Conservation (phyloP, 75 land plant species). For the Picea glauca region DNA sequence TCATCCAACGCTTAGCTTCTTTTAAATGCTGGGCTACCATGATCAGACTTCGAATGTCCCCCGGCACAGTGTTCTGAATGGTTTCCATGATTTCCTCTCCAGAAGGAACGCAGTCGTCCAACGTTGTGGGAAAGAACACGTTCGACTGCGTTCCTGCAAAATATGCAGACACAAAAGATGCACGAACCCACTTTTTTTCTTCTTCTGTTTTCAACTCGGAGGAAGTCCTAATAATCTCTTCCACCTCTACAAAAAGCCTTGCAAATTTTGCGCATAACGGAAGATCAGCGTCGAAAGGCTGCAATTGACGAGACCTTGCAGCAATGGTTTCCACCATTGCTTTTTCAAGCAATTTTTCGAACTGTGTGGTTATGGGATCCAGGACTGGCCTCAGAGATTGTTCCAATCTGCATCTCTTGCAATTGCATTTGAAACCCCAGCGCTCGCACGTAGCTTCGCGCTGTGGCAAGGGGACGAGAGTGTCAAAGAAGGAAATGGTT, state of each 20-base stretch:
- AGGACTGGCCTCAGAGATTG: neutral
- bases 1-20: neutral
- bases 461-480: constrained; percentile 21
- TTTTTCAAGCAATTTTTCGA: neutral
- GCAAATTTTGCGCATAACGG: neutral
- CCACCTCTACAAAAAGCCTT: neutral
- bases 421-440: constrained; percentile 39
- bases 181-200: neutral
- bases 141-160: constrained; percentile 1
- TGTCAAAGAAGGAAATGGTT: constrained; percentile 26
- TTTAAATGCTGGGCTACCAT: neutral
- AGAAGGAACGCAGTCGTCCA: neutral
- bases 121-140: neutral
- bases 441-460: constrained; percentile 15
- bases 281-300: neutral
- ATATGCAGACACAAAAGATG: neutral
- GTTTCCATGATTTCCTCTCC: constrained; percentile 9
- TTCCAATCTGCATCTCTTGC: constrained; percentile 23
- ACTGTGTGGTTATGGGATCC: neutral
- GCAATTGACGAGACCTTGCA: neutral
- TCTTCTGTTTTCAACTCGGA: neutral
- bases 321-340: neutral
- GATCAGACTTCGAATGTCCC: neutral
- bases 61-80: constrained; percentile 11
- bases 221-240: neutral